A percentile compares a stretch with the other conserved stretches of the same genome.
phyloP scores from a whole-genome alignment of 208 protist species.

The Acanthamoeba quina region DNA sequence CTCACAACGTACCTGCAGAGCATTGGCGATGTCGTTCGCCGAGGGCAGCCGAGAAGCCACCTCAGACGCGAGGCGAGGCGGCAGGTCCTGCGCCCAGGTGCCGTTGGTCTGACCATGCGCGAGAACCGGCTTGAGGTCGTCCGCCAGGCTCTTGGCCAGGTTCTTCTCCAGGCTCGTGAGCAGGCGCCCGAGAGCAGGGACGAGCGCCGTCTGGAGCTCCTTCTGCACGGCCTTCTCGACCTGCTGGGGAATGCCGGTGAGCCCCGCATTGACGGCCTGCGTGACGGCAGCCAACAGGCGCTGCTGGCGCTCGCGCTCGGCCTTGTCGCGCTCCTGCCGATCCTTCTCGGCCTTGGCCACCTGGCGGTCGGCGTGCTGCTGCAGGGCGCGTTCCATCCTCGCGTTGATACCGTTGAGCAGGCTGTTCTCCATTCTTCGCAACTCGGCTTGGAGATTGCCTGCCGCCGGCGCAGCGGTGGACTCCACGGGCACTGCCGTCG shows the following conservation, averaged over 20 bases:
- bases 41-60: constrained; percentile 1
- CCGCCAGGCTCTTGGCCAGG: constrained; percentile 27
- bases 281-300: constrained; percentile 55
- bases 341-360: constrained; percentile 57
- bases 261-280: neutral
- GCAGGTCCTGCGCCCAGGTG: neutral
- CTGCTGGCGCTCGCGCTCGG: constrained; percentile 35
- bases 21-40: neutral
- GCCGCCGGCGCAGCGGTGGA: neutral
- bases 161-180: constrained; percentile 47
- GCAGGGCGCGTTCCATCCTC: constrained; percentile 29
- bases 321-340: constrained; percentile 34
- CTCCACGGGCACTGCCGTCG: neutral
- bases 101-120: neutral
- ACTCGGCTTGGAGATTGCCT: constrained; percentile 1
- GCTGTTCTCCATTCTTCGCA: constrained; percentile 2
- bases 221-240: constrained; percentile 55
- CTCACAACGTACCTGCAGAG: neutral
- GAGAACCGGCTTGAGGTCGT: constrained; percentile 44
- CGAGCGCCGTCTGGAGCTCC: constrained; percentile 20
- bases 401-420: neutral
- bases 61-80: neutral
- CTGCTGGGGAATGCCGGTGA: constrained; percentile 16
- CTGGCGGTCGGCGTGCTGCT: constrained; percentile 50
- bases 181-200: constrained; percentile 18